phyloP scores from a whole-genome alignment of 2,329 filamentous ascomycete genomes.

The Tolypocladium ophioglossoides region DNA sequence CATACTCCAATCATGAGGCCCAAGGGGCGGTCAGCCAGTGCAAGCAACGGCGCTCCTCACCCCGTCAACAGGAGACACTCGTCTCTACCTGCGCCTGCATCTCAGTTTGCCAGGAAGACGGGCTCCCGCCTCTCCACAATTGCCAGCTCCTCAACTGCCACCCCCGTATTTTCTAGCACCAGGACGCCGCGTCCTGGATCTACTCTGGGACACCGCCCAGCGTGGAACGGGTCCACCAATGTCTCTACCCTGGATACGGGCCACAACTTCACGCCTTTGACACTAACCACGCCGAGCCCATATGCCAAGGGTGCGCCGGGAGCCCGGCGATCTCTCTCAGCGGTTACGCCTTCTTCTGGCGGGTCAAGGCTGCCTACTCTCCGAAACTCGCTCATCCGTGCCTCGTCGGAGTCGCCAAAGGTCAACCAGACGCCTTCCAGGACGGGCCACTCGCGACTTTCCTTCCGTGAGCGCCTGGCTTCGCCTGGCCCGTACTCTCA shows the following conservation, averaged over 20 bases:
- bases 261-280: constrained; percentile 56
- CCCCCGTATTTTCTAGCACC: constrained; percentile 22
- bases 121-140: constrained; percentile 35
- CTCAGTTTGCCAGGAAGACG: constrained; percentile 29
- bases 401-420: constrained; percentile 36
- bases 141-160: constrained; percentile 40
- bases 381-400: constrained; percentile 36
- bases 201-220: constrained; percentile 47
- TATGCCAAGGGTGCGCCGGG: constrained; percentile 36
- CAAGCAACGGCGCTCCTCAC: constrained; percentile 33
- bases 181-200: constrained; percentile 33
- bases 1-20: constrained; percentile 31
- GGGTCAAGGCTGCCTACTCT: constrained; percentile 37
- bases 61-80: constrained; percentile 35
- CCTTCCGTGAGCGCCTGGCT: background rate
- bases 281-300: constrained; percentile 47
- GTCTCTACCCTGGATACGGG: constrained; percentile 45
- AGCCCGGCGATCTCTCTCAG: constrained; percentile 30
- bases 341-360: constrained; percentile 29
- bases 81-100: constrained; percentile 34
- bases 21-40: constrained; percentile 37
- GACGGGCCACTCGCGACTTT: constrained; percentile 31
- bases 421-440: constrained; percentile 35
- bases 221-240: constrained; percentile 63
- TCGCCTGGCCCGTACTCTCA: constrained; percentile 39